Conservation (phyloP, 352 stramenopile species). For the Phytophthora fragariae region DNA sequence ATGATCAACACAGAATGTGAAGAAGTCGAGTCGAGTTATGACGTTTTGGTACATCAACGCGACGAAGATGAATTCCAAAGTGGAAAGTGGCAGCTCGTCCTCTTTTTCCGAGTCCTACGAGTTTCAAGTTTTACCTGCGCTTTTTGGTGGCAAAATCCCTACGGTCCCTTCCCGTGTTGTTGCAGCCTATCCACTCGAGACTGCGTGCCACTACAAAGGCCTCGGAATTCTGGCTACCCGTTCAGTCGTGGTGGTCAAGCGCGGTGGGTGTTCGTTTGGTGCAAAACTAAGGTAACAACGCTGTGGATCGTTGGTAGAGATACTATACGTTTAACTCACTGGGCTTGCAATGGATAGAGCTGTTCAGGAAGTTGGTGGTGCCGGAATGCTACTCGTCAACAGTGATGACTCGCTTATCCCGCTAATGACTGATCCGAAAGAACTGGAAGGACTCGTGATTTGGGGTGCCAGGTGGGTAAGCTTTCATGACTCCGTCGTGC, state of each 20-base stretch:
- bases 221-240: constrained; percentile 64
- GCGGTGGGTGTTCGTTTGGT: constrained; percentile 70
- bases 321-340: neutral
- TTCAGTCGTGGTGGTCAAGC: constrained; percentile 74
- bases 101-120: constrained; percentile 26
- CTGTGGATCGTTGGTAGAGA: neutral
- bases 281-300: constrained; percentile 60
- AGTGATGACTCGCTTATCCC: constrained; percentile 67
- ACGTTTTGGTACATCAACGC: constrained; percentile 68
- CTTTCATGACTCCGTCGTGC: neutral
- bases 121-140: constrained; percentile 59
- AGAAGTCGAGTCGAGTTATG: constrained; percentile 46
- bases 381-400: constrained; percentile 74
- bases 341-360: constrained; percentile 33
- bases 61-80: neutral
- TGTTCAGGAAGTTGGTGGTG: constrained; percentile 58
- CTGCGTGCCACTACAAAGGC: constrained; percentile 70
- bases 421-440: constrained; percentile 70
- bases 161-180: constrained; percentile 62
- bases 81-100: constrained; percentile 2
- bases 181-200: constrained; percentile 71
- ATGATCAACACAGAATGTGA: constrained; percentile 45
- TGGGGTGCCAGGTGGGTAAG: constrained; percentile 67
- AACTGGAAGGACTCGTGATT: constrained; percentile 57
- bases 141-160: constrained; percentile 63